Conservation (phyloP, 352 stramenopile species). For the Globisporangium camurandrum region DNA sequence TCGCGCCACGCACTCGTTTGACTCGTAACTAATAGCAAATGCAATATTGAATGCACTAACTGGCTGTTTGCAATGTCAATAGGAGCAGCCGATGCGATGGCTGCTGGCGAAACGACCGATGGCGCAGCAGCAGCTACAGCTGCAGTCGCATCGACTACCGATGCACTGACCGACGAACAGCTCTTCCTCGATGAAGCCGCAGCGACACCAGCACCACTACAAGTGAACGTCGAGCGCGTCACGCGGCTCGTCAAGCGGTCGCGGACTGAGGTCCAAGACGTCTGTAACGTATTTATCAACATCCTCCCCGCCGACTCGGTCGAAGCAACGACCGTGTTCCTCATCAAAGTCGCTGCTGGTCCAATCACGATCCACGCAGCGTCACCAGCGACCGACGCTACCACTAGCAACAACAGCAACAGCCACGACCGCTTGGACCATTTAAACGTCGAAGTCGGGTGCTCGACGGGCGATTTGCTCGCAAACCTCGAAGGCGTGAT, state of each 20-base stretch:
- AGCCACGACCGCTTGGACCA: conserved; percentile 42
- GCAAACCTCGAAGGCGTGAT: conserved; percentile 83
- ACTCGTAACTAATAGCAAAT: not conserved
- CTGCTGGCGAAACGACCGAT: not conserved
- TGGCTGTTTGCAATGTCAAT: not conserved
- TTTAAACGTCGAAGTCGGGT: conserved; percentile 78
- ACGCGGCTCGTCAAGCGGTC: conserved; percentile 40
- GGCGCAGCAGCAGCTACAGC: not conserved
- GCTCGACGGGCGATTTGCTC: conserved; percentile 79
- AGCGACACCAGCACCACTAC: no score
- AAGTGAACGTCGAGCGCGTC: conserved; percentile 25
- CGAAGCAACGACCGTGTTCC: conserved; percentile 60
- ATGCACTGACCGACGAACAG: conserved; percentile 58
- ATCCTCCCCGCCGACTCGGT: conserved; percentile 49
- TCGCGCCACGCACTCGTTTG: not conserved
- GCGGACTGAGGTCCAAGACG: conserved; percentile 39
- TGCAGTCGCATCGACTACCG: not conserved
- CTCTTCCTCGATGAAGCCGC: conserved; percentile 50
- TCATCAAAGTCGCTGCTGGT: conserved; percentile 64
- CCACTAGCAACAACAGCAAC: no score
- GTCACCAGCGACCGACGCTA: not conserved
- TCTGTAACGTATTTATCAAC: conserved; percentile 68
- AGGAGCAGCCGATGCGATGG: no score
- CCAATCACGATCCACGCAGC: conserved; percentile 33
- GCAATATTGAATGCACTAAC: no score